A percentile compares a stretch with the other conserved stretches of the same genome.
Conservation (phyloP, 2,329 filamentous ascomycete species). For the Xylaria sp. region DNA sequence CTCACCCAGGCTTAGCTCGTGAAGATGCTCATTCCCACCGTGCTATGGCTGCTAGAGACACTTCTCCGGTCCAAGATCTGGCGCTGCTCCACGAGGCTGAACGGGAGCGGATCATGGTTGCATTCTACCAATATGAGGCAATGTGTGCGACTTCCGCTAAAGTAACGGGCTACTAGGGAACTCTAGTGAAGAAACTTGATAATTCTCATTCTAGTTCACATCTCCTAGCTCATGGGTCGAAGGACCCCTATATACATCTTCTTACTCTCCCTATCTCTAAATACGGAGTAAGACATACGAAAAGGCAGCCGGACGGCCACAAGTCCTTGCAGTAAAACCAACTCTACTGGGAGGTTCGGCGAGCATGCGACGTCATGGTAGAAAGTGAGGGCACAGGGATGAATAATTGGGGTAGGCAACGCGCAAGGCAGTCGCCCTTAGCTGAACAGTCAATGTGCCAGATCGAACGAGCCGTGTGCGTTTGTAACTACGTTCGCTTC, state of each 20-base stretch:
- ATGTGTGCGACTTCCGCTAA: slow-evolving; percentile 4
- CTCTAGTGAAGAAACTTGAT: no score
- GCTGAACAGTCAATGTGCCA: not conserved
- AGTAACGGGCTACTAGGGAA: not conserved
- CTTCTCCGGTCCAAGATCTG: not conserved
- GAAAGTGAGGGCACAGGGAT: not conserved
- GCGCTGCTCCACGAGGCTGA: slow-evolving; percentile 1
- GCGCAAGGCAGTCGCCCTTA: not conserved
- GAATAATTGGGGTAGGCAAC: not conserved
- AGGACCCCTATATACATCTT: no score
- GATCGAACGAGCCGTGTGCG: slow-evolving; percentile 5
- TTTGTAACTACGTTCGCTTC: slow-evolving; percentile 12
- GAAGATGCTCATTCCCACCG: not conserved
- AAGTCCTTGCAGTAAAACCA: no score
- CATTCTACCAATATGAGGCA: slow-evolving; percentile 12
- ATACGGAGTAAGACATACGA: no score
- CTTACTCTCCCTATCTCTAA: no score
- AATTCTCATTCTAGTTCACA: no score
- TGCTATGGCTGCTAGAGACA: not conserved
- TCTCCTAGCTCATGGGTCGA: no score
- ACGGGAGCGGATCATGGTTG: slow-evolving; percentile 4
- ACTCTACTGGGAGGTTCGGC: slow-evolving; percentile 14
- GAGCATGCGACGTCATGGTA: not conserved
- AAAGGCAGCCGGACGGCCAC: no score
- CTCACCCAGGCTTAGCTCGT: not conserved